These are phyloP conservation scores for Gamsiella multidivaricata DNA, from an alignment of 192 early-diverging fungal species.

Conservation along the genomic window DNA sequence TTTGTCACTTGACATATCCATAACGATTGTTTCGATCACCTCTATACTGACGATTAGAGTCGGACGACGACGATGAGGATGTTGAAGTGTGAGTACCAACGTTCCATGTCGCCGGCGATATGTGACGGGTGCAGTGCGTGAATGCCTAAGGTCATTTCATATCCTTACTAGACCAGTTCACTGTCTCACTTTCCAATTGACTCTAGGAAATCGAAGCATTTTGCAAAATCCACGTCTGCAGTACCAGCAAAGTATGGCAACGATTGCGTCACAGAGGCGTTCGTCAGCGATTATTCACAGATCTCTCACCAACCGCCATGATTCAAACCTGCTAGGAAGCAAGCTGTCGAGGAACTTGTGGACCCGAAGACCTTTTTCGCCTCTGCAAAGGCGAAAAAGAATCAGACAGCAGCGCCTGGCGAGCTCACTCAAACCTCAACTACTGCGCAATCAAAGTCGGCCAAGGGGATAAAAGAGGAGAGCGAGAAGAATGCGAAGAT, in stretches of 20 bases:
- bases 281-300: no score
- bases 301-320: no score
- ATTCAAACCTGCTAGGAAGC: conserved; percentile 6
- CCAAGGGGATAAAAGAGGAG: background rate
- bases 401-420: background rate
- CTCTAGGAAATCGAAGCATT: conserved; percentile 48
- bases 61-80: conserved; percentile 32
- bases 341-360: conserved; percentile 10
- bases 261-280: no score
- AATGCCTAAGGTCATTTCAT: background rate
- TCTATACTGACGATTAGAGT: conserved; percentile 2
- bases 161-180: background rate
- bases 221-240: conserved; percentile 4
- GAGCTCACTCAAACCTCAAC: background rate
- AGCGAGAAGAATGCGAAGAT: background rate
- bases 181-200: no score
- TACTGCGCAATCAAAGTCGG: background rate
- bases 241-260: conserved; percentile 20
- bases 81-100: conserved; percentile 42
- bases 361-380: conserved; percentile 52
- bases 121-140: no score
- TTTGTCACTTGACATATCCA: background rate
- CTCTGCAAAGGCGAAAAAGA: conserved; percentile 25
- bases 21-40: background rate
- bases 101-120: no score